Percentiles rank a stretch among this genome's conserved stretches.
Evolutionary conservation across 2,329 filamentous ascomycete genomes (phyloP).

Genomic region (Gaeumannomyces tritici): DNA sequence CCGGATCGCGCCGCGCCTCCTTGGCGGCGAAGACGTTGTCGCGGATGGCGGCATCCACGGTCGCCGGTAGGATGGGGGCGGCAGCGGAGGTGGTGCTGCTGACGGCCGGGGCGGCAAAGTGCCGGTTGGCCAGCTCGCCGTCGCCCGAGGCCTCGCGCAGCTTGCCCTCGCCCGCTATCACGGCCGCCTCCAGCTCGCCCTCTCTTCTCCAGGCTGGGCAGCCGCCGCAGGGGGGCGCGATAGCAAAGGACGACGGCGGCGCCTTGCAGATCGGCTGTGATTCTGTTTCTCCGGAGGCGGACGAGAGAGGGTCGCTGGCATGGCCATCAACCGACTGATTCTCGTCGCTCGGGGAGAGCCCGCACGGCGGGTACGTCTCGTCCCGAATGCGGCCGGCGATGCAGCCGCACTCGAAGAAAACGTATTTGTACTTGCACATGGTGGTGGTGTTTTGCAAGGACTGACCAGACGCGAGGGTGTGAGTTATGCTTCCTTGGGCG

Average conservation of each 20-base stretch:
- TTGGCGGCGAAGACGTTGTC: neutral
- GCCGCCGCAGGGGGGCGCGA: neutral
- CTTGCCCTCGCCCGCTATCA: neutral
- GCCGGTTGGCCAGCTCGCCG: neutral
- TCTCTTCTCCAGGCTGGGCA: neutral
- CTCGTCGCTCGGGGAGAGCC: too few relatives aligned
- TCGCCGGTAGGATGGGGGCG: neutral
- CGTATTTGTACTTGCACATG: neutral
- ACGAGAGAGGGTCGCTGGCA: neutral
- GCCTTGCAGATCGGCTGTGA: neutral
- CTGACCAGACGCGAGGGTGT: too few relatives aligned
- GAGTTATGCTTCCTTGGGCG: too few relatives aligned
- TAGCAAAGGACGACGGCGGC: neutral
- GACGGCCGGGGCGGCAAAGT: neutral
- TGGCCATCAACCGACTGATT: neutral
- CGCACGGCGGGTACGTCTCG: neutral
- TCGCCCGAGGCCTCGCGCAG: neutral
- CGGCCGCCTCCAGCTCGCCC: neutral
- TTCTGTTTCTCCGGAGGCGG: neutral
- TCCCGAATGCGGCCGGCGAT: neutral
- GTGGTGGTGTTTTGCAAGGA: neutral
- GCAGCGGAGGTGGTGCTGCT: too few relatives aligned
- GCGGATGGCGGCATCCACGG: neutral
- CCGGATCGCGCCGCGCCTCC: too few relatives aligned
- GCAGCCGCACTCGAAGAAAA: neutral